Conservation (phyloP, 441 rosid genomes). For the Hypseocharis bilobata region DNA sequence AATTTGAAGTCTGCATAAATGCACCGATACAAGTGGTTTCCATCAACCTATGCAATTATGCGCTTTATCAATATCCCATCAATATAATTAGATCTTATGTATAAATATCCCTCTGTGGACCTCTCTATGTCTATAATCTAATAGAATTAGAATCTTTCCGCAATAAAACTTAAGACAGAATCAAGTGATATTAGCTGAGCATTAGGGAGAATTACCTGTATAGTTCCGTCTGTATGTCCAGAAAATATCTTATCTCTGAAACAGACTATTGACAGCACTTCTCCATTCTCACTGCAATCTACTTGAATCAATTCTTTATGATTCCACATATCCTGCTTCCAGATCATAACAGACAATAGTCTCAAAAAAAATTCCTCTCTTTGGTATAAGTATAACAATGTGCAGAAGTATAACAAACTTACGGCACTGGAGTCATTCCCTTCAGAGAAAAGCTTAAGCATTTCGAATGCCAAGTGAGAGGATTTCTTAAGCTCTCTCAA, state of each 20-base stretch:
- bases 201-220: slow-evolving; percentile 36
- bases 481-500: slow-evolving; percentile 52
- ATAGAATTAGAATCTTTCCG: not conserved
- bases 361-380: not conserved
- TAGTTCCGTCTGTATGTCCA: slow-evolving; percentile 74
- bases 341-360: slow-evolving; percentile 10
- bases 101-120: no score
- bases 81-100: no score
- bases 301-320: slow-evolving; percentile 58
- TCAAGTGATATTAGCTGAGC: not conserved
- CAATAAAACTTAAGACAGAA: not conserved
- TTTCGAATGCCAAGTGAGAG: slow-evolving; percentile 49
- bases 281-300: slow-evolving; percentile 51
- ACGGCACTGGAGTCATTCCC: slow-evolving; percentile 54
- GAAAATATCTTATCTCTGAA: slow-evolving; percentile 55
- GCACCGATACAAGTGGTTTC: no score
- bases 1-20: no score
- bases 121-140: not conserved
- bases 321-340: slow-evolving; percentile 52
- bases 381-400: slow-evolving; percentile 4
- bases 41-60: not conserved
- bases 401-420: slow-evolving; percentile 25
- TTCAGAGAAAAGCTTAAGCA: slow-evolving; percentile 48
- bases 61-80: not conserved
- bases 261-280: slow-evolving; percentile 43